Base-by-base conservation (phyloP, 75 land plant species). In the Gnetum montanum region DNA sequence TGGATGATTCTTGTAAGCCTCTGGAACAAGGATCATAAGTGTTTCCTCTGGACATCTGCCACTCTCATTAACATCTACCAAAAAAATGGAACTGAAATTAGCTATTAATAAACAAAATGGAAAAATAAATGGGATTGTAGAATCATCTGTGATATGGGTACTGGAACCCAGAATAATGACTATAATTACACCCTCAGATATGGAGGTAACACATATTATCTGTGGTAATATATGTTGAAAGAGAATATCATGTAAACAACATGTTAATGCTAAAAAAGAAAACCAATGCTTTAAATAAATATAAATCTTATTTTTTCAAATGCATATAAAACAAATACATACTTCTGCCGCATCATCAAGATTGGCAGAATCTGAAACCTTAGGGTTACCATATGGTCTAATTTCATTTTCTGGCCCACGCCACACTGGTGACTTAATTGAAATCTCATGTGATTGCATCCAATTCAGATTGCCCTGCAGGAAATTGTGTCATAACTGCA, bases 21-120 rank as follows among this genome's bases (percentile, higher is more conserved):
- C 98, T 2, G 98, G 98, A 56, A 94, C 98, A 71, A 94, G 87
- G 57, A 94, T 90, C 98, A 94, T 94, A 31, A 94, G 72, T 38
- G 98, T 79, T 66, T 89, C 98, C 61, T 82, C 86, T 10, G 98
- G 83, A 46, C 74, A 43, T 15, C 90, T 79, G 3, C 98, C 98
- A 79, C 98, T 94, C 91, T 86, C 59, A 90, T 71, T 34, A 94
- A 54, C 61, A 94, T 60, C 98, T 94, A 67, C 37, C 34, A 49
- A 60, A 15, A 41, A 43, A 56, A 56, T 16, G 18, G 30, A 57
- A 46, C 19, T 43, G n/a, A 57, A 25, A 43, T 18, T 13, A 41
- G 4, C 30, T 23, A 2, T 4, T 13, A n/a, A n/a, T n/a, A n/a
- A n/a, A n/a, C n/a, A n/a, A 10, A 40, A 40, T 40, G 10, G 12